phyloP scores from a whole-genome alignment of 1,139 yeast species.

The Yamadazyma trypodendri region DNA sequence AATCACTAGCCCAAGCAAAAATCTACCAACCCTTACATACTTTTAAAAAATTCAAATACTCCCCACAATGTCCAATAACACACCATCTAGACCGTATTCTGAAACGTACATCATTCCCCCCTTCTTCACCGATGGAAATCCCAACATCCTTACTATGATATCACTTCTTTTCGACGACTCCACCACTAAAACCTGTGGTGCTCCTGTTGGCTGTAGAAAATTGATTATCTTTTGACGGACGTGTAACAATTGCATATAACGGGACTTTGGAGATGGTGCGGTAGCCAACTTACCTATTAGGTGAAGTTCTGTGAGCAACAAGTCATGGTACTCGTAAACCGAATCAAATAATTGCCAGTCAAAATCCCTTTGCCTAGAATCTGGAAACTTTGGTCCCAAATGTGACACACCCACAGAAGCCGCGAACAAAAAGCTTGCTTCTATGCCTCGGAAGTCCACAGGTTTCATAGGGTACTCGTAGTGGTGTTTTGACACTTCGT shows the following conservation, averaged over 20 bases:
- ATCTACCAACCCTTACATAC: too few species aligned
- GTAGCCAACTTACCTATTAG: background rate
- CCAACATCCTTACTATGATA: conserved; percentile 7
- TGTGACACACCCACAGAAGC: background rate
- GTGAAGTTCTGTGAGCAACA: conserved; percentile 7
- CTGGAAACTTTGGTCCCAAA: background rate
- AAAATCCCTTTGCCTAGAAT: conserved; percentile 7
- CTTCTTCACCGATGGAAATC: conserved; percentile 8
- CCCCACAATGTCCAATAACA: conserved; percentile 8
- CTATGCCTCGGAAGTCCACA: conserved; percentile 13
- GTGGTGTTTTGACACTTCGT: conserved; percentile 10
- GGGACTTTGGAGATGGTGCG: background rate
- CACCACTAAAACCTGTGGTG: conserved; percentile 11
- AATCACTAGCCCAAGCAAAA: conserved; percentile 49
- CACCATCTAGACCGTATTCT: conserved; percentile 13
- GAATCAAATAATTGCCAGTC: conserved; percentile 9
- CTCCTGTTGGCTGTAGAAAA: conserved; percentile 10
- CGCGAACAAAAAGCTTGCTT: conserved; percentile 7
- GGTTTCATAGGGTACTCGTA: conserved; percentile 14
- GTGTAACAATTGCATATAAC: conserved; percentile 3
- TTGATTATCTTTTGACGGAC: conserved; percentile 7
- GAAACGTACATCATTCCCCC: conserved; percentile 2
- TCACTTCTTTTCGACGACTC: background rate
- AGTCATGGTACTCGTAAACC: conserved; percentile 5
- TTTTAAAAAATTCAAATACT: too few species aligned